Conservation (phyloP, 208 protist species). For the Leishmania tarentolae region DNA sequence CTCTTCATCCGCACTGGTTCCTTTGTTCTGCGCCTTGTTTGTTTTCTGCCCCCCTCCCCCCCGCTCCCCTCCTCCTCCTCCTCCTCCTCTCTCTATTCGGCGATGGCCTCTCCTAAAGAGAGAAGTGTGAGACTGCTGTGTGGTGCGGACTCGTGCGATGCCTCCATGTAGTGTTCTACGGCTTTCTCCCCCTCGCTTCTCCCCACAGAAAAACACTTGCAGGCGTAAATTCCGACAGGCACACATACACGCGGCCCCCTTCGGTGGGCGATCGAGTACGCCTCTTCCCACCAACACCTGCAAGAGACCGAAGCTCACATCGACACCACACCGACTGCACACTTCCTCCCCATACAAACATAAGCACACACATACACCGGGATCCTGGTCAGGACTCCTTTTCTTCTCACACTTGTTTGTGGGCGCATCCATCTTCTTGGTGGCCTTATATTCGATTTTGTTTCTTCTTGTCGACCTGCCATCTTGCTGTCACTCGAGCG, state of each 20-base stretch:
- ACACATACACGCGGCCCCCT: background rate
- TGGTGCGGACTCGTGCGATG: background rate
- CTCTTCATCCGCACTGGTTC: background rate
- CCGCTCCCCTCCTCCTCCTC: no score
- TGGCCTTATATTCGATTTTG: background rate
- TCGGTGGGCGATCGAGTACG: background rate
- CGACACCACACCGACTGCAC: background rate
- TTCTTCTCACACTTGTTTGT: background rate
- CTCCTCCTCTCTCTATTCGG: background rate
- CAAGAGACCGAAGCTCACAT: background rate
- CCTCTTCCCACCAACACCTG: background rate
- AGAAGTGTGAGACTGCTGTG: background rate
- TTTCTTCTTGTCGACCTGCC: background rate
- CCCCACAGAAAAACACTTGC: background rate
- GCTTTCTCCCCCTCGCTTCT: background rate
- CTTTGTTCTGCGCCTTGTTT: background rate
- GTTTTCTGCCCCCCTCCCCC: background rate
- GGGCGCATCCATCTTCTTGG: background rate
- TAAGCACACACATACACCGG: background rate
- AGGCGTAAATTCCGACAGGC: background rate
- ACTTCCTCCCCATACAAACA: background rate
- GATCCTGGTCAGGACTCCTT: background rate
- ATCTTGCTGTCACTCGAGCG: no score
- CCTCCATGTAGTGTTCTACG: background rate
- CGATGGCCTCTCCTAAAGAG: background rate